These are phyloP conservation scores for Apiospora saccharicola DNA, from an alignment of 2,329 filamentous ascomycete species.

Conservation along the genomic window DNA sequence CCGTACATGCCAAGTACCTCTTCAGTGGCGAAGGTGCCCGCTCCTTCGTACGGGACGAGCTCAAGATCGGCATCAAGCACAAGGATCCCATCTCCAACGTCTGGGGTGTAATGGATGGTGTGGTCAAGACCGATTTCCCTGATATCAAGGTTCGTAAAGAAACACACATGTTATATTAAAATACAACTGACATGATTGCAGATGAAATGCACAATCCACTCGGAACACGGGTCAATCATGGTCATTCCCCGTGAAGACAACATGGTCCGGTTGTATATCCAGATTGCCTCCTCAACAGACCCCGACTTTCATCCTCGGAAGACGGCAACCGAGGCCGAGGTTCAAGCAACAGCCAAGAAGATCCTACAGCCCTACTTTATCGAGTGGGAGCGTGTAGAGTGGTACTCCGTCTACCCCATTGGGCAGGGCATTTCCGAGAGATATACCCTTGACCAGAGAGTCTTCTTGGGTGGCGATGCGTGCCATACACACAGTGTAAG, in stretches of 20 bases:
- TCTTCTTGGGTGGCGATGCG: slow-evolving; percentile 80
- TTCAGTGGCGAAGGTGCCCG: slow-evolving; percentile 76
- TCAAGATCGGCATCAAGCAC: slow-evolving; percentile 75
- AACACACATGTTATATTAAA: background rate
- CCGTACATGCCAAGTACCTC: slow-evolving; percentile 71
- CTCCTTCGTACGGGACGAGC: slow-evolving; percentile 68
- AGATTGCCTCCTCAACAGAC: slow-evolving; percentile 68
- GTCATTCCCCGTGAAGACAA: slow-evolving; percentile 77
- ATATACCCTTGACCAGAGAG: slow-evolving; percentile 72
- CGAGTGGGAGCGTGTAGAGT: slow-evolving; percentile 72
- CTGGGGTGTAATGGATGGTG: slow-evolving; percentile 80
- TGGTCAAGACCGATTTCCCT: slow-evolving; percentile 76
- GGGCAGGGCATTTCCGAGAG: slow-evolving; percentile 75
- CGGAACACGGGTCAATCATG: slow-evolving; percentile 77
- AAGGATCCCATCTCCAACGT: slow-evolving; percentile 75
- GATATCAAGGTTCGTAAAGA: slow-evolving; percentile 69
- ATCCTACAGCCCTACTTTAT: slow-evolving; percentile 73
- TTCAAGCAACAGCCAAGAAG: slow-evolving; percentile 69
- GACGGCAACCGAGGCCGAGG: slow-evolving; percentile 68
- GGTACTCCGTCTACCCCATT: slow-evolving; percentile 81
- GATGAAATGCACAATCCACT: slow-evolving; percentile 81
- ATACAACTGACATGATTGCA: slow-evolving; percentile 54
- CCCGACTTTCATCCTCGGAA: slow-evolving; percentile 68
- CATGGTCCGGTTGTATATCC: slow-evolving; percentile 75
- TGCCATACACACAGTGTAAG: slow-evolving; percentile 79